phyloP scores from a whole-genome alignment of 495 filamentous ascomycete genomes.

The Friedmanniomyces endolithicus region DNA sequence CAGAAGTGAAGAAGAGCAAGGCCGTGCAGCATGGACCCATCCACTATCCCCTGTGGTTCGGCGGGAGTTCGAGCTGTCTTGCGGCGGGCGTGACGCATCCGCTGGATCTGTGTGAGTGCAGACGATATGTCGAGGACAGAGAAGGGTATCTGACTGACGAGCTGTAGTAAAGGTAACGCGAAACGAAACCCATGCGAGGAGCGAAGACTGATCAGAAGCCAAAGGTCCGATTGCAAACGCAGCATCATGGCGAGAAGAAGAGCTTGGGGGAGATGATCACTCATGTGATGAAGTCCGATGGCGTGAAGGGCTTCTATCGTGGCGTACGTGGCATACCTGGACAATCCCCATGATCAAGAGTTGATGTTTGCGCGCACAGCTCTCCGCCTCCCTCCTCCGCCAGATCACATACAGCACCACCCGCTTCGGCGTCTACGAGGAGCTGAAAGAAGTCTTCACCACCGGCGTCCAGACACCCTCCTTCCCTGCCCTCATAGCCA shows the following conservation, averaged over 20 bases:
- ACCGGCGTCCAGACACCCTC: slow-evolving; percentile 41
- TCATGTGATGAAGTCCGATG: slow-evolving; percentile 56
- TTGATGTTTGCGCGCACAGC: slow-evolving; percentile 34
- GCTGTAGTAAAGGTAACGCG: slow-evolving; percentile 20
- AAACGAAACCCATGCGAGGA: background rate
- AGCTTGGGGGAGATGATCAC: slow-evolving; percentile 71
- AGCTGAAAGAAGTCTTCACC: slow-evolving; percentile 61
- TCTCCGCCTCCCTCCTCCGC: slow-evolving; percentile 83
- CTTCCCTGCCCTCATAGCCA: slow-evolving; percentile 59
- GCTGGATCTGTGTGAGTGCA: slow-evolving; percentile 60
- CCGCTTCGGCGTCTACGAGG: slow-evolving; percentile 89
- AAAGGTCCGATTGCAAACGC: slow-evolving; percentile 79
- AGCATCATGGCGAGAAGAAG: slow-evolving; percentile 31
- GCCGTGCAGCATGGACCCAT: slow-evolving; percentile 24
- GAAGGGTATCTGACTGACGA: slow-evolving; percentile 5
- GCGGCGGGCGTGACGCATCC: slow-evolving; percentile 86
- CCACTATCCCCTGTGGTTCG: slow-evolving; percentile 71
- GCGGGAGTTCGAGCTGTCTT: slow-evolving; percentile 79
- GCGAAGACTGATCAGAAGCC: slow-evolving; percentile 1
- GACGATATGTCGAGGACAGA: background rate
- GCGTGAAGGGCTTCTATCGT: slow-evolving; percentile 65
- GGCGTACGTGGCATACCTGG: slow-evolving; percentile 41
- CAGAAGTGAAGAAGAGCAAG: slow-evolving; percentile 20
- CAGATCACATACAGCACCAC: slow-evolving; percentile 84
- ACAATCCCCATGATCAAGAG: background rate